A percentile compares a stretch with the other conserved stretches of the same genome.
Evolutionary conservation across 208 protist genomes (phyloP).

Genomic region (Acanthamoeba sp.): DNA sequence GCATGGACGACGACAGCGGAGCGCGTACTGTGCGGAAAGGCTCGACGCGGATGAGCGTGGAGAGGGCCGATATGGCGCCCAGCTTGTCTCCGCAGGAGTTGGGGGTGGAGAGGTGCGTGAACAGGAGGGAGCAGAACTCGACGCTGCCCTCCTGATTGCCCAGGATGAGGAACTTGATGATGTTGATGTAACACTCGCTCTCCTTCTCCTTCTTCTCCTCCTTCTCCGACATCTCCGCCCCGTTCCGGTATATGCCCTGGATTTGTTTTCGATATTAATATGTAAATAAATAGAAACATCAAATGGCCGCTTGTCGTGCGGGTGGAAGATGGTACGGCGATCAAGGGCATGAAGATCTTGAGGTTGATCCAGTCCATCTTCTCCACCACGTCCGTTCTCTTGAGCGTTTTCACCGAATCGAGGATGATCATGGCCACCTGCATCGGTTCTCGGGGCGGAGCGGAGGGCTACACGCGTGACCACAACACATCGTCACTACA

Average conservation of each 20-base stretch:
- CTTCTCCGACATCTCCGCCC: background rate
- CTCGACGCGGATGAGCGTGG: background rate
- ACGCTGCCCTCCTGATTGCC: slow-evolving; percentile 56
- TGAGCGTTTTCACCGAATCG: slow-evolving; percentile 22
- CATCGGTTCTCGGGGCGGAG: background rate
- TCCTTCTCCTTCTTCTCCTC: background rate
- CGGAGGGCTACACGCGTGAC: background rate
- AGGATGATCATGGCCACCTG: slow-evolving; percentile 38
- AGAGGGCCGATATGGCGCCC: slow-evolving; percentile 35
- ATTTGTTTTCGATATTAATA: too few relatives aligned
- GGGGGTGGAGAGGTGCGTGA: background rate
- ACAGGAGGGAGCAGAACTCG: slow-evolving; percentile 31
- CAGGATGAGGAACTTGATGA: slow-evolving; percentile 31
- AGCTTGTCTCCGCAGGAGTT: slow-evolving; percentile 11
- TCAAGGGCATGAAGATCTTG: background rate
- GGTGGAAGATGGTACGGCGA: background rate
- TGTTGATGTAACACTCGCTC: slow-evolving; percentile 15
- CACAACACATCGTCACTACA: too few relatives aligned
- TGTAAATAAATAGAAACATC: too few relatives aligned
- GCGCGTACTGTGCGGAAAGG: slow-evolving; percentile 34
- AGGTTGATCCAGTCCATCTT: slow-evolving; percentile 68
- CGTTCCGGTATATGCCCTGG: slow-evolving; percentile 8
- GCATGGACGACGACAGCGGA: background rate
- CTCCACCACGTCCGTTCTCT: background rate
- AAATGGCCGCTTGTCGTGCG: too few relatives aligned